These are phyloP conservation scores for Gymnopus androsaceus DNA, from an alignment of 1,284 basidiomycete genomes.

Conservation along the genomic window DNA sequence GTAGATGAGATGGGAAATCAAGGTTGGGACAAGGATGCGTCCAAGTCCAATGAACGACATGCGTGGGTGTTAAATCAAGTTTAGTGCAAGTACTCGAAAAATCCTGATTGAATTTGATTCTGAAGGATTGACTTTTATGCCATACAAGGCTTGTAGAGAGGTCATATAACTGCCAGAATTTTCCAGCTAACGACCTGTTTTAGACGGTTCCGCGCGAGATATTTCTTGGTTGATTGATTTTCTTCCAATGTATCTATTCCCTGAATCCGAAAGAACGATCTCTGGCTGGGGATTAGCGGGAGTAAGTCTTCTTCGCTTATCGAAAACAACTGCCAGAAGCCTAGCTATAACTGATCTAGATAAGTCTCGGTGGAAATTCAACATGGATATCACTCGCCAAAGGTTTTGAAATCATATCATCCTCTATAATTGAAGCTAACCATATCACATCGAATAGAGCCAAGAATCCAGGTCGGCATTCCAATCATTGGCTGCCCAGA, in stretches of 20 bases:
- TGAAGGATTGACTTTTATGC: constrained; percentile 75
- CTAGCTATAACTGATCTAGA: too few species aligned
- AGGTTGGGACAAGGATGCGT: constrained; percentile 51
- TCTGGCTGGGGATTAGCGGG: constrained; percentile 72
- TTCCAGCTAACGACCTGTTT: not conserved
- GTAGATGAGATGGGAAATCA: constrained; percentile 55
- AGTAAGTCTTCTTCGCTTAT: too few species aligned
- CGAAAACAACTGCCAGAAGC: too few species aligned
- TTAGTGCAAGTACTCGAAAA: not conserved
- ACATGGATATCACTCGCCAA: constrained; percentile 71
- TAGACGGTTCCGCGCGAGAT: constrained; percentile 76
- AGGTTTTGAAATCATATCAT: constrained; percentile 49
- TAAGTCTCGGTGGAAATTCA: constrained; percentile 79
- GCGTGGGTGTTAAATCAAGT: constrained; percentile 48
- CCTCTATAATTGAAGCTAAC: not conserved
- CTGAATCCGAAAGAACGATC: constrained; percentile 63
- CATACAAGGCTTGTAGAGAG: constrained; percentile 50
- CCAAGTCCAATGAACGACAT: constrained; percentile 60
- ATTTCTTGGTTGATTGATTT: constrained; percentile 83
- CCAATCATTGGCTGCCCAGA: constrained; percentile 84
- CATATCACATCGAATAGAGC: constrained; percentile 47
- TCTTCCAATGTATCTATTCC: constrained; percentile 78
- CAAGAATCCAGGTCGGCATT: constrained; percentile 69
- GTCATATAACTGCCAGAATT: not conserved
- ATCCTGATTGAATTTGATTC: not conserved